phyloP scores from a whole-genome alignment of 129 eudicot species.

The carrot (Daucus carota) region DNA sequence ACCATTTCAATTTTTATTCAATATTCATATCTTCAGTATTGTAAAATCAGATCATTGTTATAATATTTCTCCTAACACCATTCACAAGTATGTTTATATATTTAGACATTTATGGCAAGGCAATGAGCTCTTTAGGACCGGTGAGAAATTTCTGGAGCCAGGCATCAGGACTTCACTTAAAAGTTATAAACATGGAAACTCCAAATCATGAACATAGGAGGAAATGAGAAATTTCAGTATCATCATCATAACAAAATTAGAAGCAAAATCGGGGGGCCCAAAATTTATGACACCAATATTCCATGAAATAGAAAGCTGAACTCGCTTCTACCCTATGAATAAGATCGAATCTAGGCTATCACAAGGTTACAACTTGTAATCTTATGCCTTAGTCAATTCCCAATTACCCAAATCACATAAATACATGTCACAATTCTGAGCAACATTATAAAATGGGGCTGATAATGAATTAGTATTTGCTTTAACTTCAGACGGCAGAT shows the following conservation, averaged over 20 bases:
- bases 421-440: background rate
- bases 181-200: background rate
- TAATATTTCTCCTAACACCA: background rate
- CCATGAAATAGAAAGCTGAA: background rate
- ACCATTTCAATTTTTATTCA: too few species aligned
- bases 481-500: constrained; percentile 18
- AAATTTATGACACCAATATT: background rate
- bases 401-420: background rate
- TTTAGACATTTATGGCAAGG: too few species aligned
- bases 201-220: background rate
- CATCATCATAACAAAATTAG: background rate
- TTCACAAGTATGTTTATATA: too few species aligned
- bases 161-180: background rate
- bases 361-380: background rate
- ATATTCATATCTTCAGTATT: too few species aligned
- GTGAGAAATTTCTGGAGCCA: background rate
- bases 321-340: background rate
- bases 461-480: constrained; percentile 7
- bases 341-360: background rate
- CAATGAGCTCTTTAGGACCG: too few species aligned
- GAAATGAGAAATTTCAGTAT: background rate
- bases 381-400: background rate
- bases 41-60: too few species aligned
- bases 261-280: background rate
- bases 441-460: background rate